A percentile compares a stretch with the other conserved stretches of the same genome.
Evolutionary conservation across 2,329 filamentous ascomycete genomes (phyloP).

Genomic region (Rhinocladiella similis): DNA sequence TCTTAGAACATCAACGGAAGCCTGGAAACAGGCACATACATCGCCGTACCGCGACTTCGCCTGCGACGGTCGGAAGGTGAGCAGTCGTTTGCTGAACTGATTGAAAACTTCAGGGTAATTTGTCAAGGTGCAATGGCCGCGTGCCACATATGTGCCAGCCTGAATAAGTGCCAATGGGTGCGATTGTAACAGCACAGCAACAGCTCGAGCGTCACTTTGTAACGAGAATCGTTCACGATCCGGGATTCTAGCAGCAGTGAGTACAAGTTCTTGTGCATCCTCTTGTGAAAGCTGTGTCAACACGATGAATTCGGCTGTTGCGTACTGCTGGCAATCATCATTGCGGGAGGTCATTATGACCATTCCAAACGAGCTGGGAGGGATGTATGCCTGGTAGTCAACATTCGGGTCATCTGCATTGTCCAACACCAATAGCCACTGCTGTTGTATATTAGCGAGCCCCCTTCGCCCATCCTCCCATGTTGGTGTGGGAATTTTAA

Average conservation of each 20-base stretch:
- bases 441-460: slow-evolving; percentile 15
- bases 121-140: slow-evolving; percentile 29
- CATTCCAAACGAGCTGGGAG: slow-evolving; percentile 8
- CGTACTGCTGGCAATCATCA: slow-evolving; percentile 18
- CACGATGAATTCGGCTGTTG: slow-evolving; percentile 9
- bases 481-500: slow-evolving; percentile 20
- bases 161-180: slow-evolving; percentile 26
- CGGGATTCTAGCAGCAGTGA: slow-evolving; percentile 10
- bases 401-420: slow-evolving; percentile 25
- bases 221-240: neutral
- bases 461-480: slow-evolving; percentile 21
- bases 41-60: slow-evolving; percentile 36
- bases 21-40: slow-evolving; percentile 41
- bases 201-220: slow-evolving; percentile 8
- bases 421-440: slow-evolving; percentile 26
- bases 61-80: slow-evolving; percentile 32
- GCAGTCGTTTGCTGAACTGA: slow-evolving; percentile 30
- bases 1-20: slow-evolving; percentile 32
- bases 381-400: slow-evolving; percentile 24
- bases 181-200: slow-evolving; percentile 16
- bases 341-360: slow-evolving; percentile 26
- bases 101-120: slow-evolving; percentile 32
- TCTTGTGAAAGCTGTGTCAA: slow-evolving; percentile 10
- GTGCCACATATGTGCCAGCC: slow-evolving; percentile 31
- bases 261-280: slow-evolving; percentile 17